These are phyloP conservation scores for Oryza glumipatula DNA, from an alignment of 176 grass and related monocot species.

Conservation along the genomic window DNA sequence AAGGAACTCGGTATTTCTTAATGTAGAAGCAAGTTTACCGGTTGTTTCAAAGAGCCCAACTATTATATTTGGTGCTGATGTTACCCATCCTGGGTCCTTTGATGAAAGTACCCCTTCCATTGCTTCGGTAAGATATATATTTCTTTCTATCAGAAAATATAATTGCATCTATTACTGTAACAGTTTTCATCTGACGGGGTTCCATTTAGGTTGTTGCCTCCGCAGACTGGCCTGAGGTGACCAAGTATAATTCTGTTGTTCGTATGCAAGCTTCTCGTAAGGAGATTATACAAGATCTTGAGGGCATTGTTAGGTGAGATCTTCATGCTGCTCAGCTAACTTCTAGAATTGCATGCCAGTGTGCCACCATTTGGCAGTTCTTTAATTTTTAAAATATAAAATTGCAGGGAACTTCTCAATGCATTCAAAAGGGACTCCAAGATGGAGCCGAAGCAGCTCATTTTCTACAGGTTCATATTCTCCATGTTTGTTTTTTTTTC, in stretches of 20 bases:
- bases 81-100: conserved; percentile 68
- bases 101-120: conserved; percentile 69
- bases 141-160: not conserved
- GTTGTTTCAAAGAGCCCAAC: conserved; percentile 53
- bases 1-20: conserved; percentile 59
- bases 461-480: conserved; percentile 67
- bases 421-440: conserved; percentile 46
- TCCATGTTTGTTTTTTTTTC: not conserved
- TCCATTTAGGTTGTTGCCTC: conserved; percentile 74
- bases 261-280: conserved; percentile 51
- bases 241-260: conserved; percentile 61
- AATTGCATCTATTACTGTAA: conserved; percentile 11
- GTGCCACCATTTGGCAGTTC: not conserved
- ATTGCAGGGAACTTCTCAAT: conserved; percentile 60
- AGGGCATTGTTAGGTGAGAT: conserved; percentile 49
- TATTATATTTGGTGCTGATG: conserved; percentile 77
- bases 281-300: conserved; percentile 63
- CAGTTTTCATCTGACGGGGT: not conserved
- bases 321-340: not conserved
- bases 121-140: conserved; percentile 61
- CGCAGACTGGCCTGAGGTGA: conserved; percentile 76
- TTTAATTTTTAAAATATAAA: not conserved
- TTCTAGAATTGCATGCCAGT: not conserved
- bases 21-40: conserved; percentile 44
- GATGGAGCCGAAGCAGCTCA: conserved; percentile 54